phyloP scores from a whole-genome alignment of 257 asterid species.

The Solanum medicagineum region DNA sequence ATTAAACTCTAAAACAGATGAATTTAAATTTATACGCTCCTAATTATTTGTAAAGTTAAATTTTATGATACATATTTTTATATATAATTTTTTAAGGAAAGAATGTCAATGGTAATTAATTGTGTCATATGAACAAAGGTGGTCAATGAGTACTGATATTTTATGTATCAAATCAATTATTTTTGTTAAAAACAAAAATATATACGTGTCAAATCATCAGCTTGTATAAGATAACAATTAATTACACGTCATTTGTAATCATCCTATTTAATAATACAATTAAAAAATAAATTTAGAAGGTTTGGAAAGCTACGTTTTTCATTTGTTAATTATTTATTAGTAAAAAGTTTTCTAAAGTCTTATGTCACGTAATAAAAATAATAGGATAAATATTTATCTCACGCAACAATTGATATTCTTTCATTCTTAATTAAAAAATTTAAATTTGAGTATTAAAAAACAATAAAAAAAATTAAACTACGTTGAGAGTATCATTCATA shows the following conservation, averaged over 20 bases:
- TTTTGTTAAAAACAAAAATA: not conserved
- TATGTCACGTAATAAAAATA: not conserved
- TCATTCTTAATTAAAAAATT: accelerated
- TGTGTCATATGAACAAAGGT: not conserved
- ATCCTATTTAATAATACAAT: not conserved
- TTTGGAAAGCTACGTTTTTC: not conserved
- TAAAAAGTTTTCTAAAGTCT: not conserved
- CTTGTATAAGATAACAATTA: not conserved
- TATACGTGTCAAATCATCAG: not conserved
- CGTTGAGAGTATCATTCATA: not conserved
- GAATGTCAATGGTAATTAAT: not conserved
- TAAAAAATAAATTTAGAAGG: not conserved
- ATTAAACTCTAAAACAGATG: too few species aligned
- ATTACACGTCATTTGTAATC: not conserved
- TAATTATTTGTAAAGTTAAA: too few species aligned
- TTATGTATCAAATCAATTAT: not conserved
- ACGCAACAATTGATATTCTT: accelerated
- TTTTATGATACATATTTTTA: too few species aligned
- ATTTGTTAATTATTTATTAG: not conserved
- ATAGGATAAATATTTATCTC: not conserved
- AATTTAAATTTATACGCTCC: too few species aligned
- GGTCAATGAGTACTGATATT: not conserved
- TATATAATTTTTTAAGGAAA: not conserved
- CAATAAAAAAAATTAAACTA: not conserved
- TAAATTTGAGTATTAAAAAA: accelerated